Conservation (phyloP, 164 flowering plant genomes). For the Euptelea pleiosperma region DNA sequence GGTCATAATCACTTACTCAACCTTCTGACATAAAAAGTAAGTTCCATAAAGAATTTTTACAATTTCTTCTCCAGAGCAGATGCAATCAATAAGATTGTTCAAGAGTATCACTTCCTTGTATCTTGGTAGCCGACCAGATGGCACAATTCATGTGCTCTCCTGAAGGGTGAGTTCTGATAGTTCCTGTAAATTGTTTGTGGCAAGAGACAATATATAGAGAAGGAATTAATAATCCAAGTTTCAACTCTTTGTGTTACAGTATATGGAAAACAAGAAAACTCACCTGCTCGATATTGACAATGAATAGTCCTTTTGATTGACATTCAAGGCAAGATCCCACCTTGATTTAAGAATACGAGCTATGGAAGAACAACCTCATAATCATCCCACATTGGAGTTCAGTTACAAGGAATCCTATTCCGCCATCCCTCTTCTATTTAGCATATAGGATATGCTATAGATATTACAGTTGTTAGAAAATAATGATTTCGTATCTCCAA, state of each 20-base stretch:
- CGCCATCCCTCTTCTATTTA: too few species aligned
- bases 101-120: constrained; percentile 95
- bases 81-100: constrained; percentile 96
- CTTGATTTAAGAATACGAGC: constrained; percentile 91
- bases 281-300: constrained; percentile 94
- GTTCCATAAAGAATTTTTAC: constrained; percentile 28
- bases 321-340: constrained; percentile 99
- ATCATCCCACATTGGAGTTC: constrained; percentile 53
- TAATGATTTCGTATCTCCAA: too few species aligned
- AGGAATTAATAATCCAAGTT: neutral
- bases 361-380: constrained; percentile 94
- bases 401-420: too few species aligned
- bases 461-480: too few species aligned
- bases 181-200: constrained; percentile 86
- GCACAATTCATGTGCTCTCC: constrained; percentile 95
- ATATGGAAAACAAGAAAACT: constrained; percentile 5
- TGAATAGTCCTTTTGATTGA: constrained; percentile 98
- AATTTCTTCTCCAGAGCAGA: constrained; percentile 99
- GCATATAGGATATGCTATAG: too few species aligned
- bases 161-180: constrained; percentile 89
- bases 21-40: neutral
- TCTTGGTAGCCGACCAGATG: constrained; percentile 96
- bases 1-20: neutral
- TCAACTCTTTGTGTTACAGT: neutral
- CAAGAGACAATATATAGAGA: constrained; percentile 5